Conservation (phyloP, 768 basidiomycete species). For the Psilocybe cubensis region DNA sequence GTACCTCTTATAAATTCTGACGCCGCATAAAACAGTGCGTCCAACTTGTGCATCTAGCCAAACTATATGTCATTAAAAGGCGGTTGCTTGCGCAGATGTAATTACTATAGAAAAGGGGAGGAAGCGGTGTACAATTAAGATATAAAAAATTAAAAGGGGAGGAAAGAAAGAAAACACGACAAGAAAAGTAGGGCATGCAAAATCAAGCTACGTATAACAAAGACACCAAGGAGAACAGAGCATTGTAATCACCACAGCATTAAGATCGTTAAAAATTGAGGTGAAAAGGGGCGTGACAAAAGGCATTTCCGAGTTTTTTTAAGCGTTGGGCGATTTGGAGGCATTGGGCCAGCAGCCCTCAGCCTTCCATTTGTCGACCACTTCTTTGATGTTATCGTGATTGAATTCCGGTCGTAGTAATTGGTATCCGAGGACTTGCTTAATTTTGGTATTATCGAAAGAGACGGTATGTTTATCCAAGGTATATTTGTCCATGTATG, state of each 20-base stretch:
- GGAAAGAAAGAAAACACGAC: constrained; percentile 10
- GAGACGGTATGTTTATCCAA: constrained; percentile 72
- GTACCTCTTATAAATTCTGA: background rate
- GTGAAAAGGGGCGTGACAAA: background rate
- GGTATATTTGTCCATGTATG: constrained; percentile 79
- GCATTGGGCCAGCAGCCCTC: constrained; percentile 65
- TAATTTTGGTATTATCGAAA: constrained; percentile 74
- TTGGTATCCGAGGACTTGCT: constrained; percentile 70
- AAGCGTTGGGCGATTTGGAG: constrained; percentile 16
- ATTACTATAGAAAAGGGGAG: background rate
- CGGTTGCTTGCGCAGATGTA: background rate
- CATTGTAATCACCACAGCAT: background rate
- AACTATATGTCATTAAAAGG: background rate
- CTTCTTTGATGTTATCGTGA: constrained; percentile 63
- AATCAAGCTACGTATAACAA: constrained; percentile 2
- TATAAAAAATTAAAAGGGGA: constrained; percentile 7
- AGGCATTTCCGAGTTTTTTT: background rate
- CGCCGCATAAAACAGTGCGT: background rate
- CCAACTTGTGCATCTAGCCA: background rate
- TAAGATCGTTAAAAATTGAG: background rate
- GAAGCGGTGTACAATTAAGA: constrained; percentile 16
- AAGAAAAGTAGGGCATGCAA: constrained; percentile 5
- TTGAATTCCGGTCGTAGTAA: constrained; percentile 65
- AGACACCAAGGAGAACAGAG: background rate
- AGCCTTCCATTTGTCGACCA: constrained; percentile 80